Base-by-base conservation (phyloP, 2,329 filamentous ascomycete species). In the Aureobasidium mangrovei region DNA sequence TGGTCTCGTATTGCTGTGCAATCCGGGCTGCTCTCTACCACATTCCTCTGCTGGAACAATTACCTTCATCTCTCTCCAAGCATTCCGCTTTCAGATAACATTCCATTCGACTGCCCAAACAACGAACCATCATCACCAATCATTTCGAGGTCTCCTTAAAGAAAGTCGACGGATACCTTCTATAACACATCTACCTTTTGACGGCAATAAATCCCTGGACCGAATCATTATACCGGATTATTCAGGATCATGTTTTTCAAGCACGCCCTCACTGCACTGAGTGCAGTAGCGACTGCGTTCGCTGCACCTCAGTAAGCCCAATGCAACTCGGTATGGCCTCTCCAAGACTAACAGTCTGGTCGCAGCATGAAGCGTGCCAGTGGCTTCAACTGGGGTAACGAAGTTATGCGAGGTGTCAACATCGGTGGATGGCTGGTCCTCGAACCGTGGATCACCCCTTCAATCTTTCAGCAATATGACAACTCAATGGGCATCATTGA, bases 381-480 rank as follows among this genome's bases (percentile, higher is more conserved):
- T 47, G 54, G 54, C 39, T 79, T 79, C 64, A 62, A 66, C 24
- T 80, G 75, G 71, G 74, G 74, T n/a, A 62, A 63, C 9, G 69
- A 73, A 33, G 76, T 73, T 58, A 72, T 80, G n/a, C 67, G 69
- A 38, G 74, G 74, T 35, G 69, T 77, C n/a, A 77, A 76, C 49
- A 68, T 77, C 57, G 74, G 74, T 29, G 74, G 74, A 38, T 77
- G 74, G 74, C 63, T 77, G 18, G 69, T 77, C 7, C 66, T 77
- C 12, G 73, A 74, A 61, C 70, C 70, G 64, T 80, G 76, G 76
- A 82, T 81, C 49, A 81, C 77, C 4, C 79, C 78, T n/a, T 79
- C 76, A 1, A 70, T 81, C 45, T 81, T 81, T 61, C 65, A 73
- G 57, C 43, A 56, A 28, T 63, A 63, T 53, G 54, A 40, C 29